Evolutionary conservation across 2,329 filamentous ascomycete species (phyloP), one percentile per base, ranked within the genome.

Genomic region (Trichoderma brevicompactum): DNA sequence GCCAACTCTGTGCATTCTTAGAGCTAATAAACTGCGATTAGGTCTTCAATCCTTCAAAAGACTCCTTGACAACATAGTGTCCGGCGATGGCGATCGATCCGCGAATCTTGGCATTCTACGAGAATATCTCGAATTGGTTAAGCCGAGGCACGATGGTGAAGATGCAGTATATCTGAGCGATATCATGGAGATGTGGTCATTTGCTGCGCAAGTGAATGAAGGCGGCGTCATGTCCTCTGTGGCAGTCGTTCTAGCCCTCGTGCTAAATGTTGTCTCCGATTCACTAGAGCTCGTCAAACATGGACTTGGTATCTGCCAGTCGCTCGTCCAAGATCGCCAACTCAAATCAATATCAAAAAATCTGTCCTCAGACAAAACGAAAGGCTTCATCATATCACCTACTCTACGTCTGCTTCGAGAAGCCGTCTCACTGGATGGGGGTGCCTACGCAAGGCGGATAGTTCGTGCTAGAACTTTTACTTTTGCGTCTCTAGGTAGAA

Each of bases 381-480:
- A 96, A 74, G 92, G 93, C 44, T 92, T 92, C 76, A 81, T 98
- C 66, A 94, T 97, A 67, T 95, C 92, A 2, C 94, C 95, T 0
- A 94, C 91, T 28, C 80, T 99, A 66, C 88, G 94, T 65, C 80
- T 99, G 59, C 83, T 99, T 66, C 91, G 89, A 59, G 94, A 99
- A 78, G 84, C 94, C n/a, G 87, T 92, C 15, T 88, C 84, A 63
- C 90, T 97, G 69, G 94, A 98, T 76, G 93, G 93, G 15, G 96
- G 95, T 13, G 86, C 87, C 48, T 83, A 93, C 64, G 92, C 94
- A 34, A 89, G 87, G 70, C 84, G 89, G 52, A 83, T 97, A 40
- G 96, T 96, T 75, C 85, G 90, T 60, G 88, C 89, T 38, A 86
- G 92, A 70, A 88, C 92, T 71, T 89, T 87, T 66, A 95, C 92